A percentile compares a stretch with the other conserved stretches of the same genome.
Conservation (phyloP, 2,329 filamentous ascomycete genomes). For the Aspergillus sp. region DNA sequence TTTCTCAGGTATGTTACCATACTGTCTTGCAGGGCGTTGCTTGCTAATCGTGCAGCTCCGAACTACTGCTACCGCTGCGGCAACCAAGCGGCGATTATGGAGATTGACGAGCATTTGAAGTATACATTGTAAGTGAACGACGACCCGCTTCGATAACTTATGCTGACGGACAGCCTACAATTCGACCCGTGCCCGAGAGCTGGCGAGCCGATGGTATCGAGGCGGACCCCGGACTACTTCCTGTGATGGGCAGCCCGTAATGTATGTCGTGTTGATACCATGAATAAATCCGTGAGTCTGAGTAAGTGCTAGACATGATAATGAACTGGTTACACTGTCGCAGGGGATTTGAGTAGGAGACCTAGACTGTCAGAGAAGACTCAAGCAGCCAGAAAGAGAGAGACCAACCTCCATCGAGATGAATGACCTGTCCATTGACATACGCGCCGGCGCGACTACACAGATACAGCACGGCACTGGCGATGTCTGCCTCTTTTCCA, state of each 20-base stretch:
- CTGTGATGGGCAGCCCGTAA: constrained; percentile 48
- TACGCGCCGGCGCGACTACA: constrained; percentile 37
- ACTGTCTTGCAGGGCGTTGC: constrained; percentile 7
- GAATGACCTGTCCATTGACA: constrained; percentile 40
- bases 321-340: not conserved
- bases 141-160: constrained; percentile 2
- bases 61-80: constrained; percentile 98
- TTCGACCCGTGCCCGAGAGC: constrained; percentile 97
- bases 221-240: constrained; percentile 97
- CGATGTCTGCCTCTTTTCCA: constrained; percentile 52
- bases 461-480: constrained; percentile 46
- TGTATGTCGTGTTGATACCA: not conserved
- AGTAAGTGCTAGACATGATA: not conserved
- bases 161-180: constrained; percentile 62
- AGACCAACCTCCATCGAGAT: constrained; percentile 15
- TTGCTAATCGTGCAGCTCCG: constrained; percentile 46
- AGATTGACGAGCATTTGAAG: constrained; percentile 98
- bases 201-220: constrained; percentile 97
- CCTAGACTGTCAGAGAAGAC: constrained; percentile 1
- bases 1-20: constrained; percentile 66
- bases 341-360: constrained; percentile 5
- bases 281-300: not conserved
- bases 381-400: not conserved
- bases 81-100: constrained; percentile 99
- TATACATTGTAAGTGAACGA: constrained; percentile 95